Conservation (phyloP, 129 eudicot species). For the Flaveria brownii region DNA sequence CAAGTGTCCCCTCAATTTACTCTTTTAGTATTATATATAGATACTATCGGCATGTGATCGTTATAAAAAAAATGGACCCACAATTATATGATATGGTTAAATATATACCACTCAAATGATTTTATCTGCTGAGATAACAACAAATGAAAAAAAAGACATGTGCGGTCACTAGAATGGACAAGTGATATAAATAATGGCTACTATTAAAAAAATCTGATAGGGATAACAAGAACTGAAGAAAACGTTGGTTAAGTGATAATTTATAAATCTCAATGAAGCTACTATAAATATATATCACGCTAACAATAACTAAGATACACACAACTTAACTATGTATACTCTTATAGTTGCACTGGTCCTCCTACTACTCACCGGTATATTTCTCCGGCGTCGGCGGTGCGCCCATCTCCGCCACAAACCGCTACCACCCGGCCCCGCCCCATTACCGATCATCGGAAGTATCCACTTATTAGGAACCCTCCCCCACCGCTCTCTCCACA, state of each 20-base stretch:
- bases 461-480: conserved; percentile 5
- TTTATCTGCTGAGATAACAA: too few species aligned
- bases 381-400: neutral
- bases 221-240: too few species aligned
- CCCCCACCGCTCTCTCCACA: conserved; percentile 14
- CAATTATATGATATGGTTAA: too few species aligned
- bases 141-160: too few species aligned
- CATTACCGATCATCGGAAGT: conserved; percentile 12
- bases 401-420: neutral
- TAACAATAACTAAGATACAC: neutral
- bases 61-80: too few species aligned
- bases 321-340: conserved; percentile 1
- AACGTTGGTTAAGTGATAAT: neutral
- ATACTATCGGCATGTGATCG: too few species aligned
- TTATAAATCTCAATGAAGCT: too few species aligned
- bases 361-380: neutral
- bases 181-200: neutral
- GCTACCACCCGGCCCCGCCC: conserved; percentile 8
- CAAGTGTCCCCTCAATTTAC: too few species aligned
- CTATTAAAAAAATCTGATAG: too few species aligned
- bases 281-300: neutral
- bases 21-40: too few species aligned
- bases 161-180: neutral
- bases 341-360: neutral
- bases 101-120: too few species aligned